Percentiles rank a stretch among this genome's conserved stretches.
phyloP scores from a whole-genome alignment of 129 eudicot species.

The Flaveria sonorensis region DNA sequence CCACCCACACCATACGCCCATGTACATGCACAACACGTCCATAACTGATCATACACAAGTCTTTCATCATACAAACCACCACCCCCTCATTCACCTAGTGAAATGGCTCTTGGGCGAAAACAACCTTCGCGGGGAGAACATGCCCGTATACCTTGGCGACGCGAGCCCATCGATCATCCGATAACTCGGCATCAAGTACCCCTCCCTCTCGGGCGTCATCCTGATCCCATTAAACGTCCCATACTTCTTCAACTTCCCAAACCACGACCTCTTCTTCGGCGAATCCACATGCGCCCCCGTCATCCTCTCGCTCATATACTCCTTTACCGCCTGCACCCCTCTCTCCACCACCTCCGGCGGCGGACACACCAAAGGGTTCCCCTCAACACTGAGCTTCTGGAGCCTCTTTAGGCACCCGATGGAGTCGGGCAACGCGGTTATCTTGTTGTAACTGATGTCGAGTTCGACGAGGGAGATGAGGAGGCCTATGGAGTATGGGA shows the following conservation, averaged over 20 bases:
- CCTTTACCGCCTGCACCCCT: constrained; percentile 57
- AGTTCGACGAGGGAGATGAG: constrained; percentile 74
- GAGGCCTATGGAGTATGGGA: constrained; percentile 82
- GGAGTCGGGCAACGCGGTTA: constrained; percentile 66
- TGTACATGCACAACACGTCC: constrained; percentile 16
- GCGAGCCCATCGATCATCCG: constrained; percentile 57
- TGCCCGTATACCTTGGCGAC: constrained; percentile 68
- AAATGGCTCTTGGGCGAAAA: constrained; percentile 67
- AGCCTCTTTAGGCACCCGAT: constrained; percentile 68
- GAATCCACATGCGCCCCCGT: constrained; percentile 47
- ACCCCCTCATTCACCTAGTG: constrained; percentile 30
- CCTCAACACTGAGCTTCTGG: constrained; percentile 75
- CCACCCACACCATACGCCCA: not conserved
- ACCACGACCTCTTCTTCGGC: constrained; percentile 63
- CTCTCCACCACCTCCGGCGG: constrained; percentile 69
- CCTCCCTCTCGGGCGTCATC: constrained; percentile 44
- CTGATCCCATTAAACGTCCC: constrained; percentile 57
- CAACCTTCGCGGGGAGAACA: constrained; percentile 74
- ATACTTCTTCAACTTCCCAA: constrained; percentile 68
- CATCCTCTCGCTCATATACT: constrained; percentile 67
- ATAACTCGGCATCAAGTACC: constrained; percentile 40
- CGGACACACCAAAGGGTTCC: constrained; percentile 76
- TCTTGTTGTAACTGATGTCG: constrained; percentile 83
- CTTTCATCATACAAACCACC: constrained; percentile 16
- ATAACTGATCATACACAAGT: not conserved